A percentile compares a stretch with the other conserved stretches of the same genome.
These are phyloP conservation scores for Sordariomycetes sp. DNA, from an alignment of 2,329 filamentous ascomycete genomes.

Conservation along the genomic window DNA sequence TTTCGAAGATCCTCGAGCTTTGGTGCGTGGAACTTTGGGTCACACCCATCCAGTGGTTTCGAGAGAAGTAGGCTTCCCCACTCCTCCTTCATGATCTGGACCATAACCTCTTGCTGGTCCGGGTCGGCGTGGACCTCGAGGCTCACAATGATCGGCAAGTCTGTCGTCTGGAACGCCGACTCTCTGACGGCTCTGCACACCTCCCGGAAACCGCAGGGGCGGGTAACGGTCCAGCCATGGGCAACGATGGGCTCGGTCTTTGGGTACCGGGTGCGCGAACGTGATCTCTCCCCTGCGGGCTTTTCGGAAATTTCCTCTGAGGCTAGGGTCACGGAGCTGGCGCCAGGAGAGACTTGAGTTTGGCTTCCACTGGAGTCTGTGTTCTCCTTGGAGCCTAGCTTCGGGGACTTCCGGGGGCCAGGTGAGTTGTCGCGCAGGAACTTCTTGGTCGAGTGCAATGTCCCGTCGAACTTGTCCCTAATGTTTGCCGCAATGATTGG, in stretches of 20 bases:
- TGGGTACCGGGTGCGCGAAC: constrained; percentile 13
- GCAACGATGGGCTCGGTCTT: constrained; percentile 64
- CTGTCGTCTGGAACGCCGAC: constrained; percentile 61
- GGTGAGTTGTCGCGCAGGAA: constrained; percentile 16
- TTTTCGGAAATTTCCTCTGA: constrained; percentile 5
- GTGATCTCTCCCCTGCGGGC: background rate
- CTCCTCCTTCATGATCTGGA: constrained; percentile 81
- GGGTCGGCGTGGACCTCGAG: constrained; percentile 77
- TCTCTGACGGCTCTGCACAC: constrained; percentile 73
- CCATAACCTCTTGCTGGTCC: constrained; percentile 84
- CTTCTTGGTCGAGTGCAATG: constrained; percentile 11
- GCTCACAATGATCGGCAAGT: constrained; percentile 79
- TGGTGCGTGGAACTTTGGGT: constrained; percentile 46
- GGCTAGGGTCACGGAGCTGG: constrained; percentile 8
- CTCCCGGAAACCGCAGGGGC: constrained; percentile 73
- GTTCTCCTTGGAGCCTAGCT: background rate
- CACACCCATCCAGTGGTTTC: constrained; percentile 29
- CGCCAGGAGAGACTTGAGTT: background rate
- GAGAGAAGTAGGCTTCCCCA: constrained; percentile 69
- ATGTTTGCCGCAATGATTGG: constrained; percentile 29
- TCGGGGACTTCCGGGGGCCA: background rate
- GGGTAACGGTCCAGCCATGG: constrained; percentile 73
- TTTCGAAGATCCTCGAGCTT: constrained; percentile 57
- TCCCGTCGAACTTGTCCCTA: constrained; percentile 19
- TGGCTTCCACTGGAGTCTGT: background rate